Evolutionary conservation across 139 green algal species (phyloP).

Genomic region (Closterium sp.): DNA sequence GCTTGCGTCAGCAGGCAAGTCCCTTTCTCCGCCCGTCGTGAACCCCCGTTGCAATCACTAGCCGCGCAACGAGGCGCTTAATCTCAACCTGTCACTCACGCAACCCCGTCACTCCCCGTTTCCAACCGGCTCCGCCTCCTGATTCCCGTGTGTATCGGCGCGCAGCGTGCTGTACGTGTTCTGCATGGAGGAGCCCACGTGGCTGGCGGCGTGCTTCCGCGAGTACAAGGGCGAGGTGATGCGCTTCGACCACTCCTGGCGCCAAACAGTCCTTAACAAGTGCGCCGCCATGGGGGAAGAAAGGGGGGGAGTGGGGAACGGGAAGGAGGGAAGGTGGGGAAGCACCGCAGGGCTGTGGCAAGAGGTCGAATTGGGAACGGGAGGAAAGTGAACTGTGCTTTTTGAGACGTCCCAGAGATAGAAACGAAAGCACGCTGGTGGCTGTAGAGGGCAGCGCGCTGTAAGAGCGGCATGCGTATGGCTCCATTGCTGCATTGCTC

Average conservation of each 20-base stretch:
- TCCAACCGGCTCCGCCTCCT: background rate
- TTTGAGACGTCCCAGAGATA: too few species aligned
- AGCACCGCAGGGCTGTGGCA: too few species aligned
- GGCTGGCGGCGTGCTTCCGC: slow-evolving; percentile 31
- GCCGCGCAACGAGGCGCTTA: background rate
- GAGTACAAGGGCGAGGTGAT: slow-evolving; percentile 11
- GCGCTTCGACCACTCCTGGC: slow-evolving; percentile 16
- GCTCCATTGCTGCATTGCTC: too few species aligned
- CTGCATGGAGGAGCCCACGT: slow-evolving; percentile 45
- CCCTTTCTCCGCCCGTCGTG: background rate
- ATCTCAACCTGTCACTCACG: background rate
- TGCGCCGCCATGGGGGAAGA: background rate
- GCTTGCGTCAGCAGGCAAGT: slow-evolving; percentile 12
- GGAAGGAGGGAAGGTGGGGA: background rate
- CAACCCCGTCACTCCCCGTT: background rate
- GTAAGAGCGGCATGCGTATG: background rate
- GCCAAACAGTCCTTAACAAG: slow-evolving; percentile 15
- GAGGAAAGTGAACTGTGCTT: background rate
- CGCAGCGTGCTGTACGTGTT: slow-evolving; percentile 46
- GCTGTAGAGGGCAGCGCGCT: background rate
- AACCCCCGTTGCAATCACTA: background rate
- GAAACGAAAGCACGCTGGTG: background rate
- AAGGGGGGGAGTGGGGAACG: background rate
- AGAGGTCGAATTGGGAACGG: background rate
- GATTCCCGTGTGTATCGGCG: background rate